Conservation (phyloP, 805 yeast species). For the Kregervanrija pseudodelftensis region DNA sequence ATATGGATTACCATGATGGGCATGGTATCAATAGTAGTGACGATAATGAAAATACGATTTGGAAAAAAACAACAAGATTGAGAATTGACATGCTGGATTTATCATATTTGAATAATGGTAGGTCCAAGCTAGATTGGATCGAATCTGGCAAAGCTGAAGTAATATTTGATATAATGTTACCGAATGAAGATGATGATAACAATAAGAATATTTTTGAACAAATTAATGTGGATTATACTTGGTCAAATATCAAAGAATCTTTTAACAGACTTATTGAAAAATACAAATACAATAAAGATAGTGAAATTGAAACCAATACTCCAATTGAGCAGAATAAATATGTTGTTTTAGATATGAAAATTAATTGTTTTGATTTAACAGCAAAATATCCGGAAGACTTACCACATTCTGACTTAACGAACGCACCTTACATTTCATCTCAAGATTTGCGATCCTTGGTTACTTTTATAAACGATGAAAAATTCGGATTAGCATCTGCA, state of each 20-base stretch:
- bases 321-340: conserved; percentile 35
- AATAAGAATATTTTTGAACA: conserved; percentile 1
- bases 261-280: conserved; percentile 6
- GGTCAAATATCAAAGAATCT: conserved; percentile 11
- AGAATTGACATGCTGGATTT: conserved; percentile 33
- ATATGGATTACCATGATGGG: conserved; percentile 19
- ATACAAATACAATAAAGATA: background rate
- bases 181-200: conserved; percentile 35
- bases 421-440: conserved; percentile 48
- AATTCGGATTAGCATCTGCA: conserved; percentile 21
- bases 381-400: conserved; percentile 44
- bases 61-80: conserved; percentile 45
- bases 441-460: conserved; percentile 57
- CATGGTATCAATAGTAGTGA: conserved; percentile 17
- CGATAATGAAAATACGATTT: conserved; percentile 30
- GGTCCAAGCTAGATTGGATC: conserved; percentile 61
- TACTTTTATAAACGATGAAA: conserved; percentile 49
- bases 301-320: background rate
- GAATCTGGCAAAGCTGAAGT: conserved; percentile 64
- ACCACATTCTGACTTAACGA: conserved; percentile 45
- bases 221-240: conserved; percentile 14
- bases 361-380: conserved; percentile 55
- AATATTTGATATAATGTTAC: conserved; percentile 66
- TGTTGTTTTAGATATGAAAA: conserved; percentile 59
- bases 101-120: conserved; percentile 18